Evolutionary conservation across 2,329 filamentous ascomycete genomes (phyloP), one percentile per base, ranked within the genome.

Genomic region (Colletotrichum magnum): DNA sequence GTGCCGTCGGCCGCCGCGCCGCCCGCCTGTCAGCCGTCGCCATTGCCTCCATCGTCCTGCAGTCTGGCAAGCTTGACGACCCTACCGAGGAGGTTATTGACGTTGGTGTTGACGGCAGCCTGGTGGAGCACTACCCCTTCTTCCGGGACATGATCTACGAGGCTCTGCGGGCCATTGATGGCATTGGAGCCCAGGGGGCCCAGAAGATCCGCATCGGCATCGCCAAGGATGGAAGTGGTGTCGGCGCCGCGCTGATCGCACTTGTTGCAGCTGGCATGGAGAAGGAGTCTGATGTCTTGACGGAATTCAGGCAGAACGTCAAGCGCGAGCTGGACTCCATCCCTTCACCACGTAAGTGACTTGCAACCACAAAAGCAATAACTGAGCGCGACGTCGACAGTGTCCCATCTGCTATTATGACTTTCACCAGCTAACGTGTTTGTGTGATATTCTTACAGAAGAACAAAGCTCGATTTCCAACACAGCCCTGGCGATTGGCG

Each of bases 191-290:
- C 53, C 84, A 88, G 66, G 94, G 95, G 12, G 94, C 97, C 73
- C 92, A 93, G 82, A 93, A 91, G 81, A 93, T 99, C 73, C 88
- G 94, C 66, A 98, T 99, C 76, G 96, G 95, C 24, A 96, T 98
- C 76, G 96, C 96, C 71, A 98, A 97, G 86, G 96, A 99, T 79
- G 96, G 96, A 56, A 96, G 93, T 72, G 96, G 94, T 72, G 93
- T 97, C n/a, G 96, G 96, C 61, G 96, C 96, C 3, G 96, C 96
- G 48, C 84, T 99, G 75, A 98, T 98, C 81, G 96, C 96, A 59
- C 88, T 98, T 58, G 93, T 98, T 32, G 95, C 95, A 1, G 92
- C 93, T 2, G 84, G 87, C 76, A 89, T 87, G 84, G 87, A 90
- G 80, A 86, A 87, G 80, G 77, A 78, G 69, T 65, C 76, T 3